Evolutionary conservation across 306 rosid species (phyloP), one percentile per base, ranked within the genome.

Genomic region (Citrullus colocynthis): DNA sequence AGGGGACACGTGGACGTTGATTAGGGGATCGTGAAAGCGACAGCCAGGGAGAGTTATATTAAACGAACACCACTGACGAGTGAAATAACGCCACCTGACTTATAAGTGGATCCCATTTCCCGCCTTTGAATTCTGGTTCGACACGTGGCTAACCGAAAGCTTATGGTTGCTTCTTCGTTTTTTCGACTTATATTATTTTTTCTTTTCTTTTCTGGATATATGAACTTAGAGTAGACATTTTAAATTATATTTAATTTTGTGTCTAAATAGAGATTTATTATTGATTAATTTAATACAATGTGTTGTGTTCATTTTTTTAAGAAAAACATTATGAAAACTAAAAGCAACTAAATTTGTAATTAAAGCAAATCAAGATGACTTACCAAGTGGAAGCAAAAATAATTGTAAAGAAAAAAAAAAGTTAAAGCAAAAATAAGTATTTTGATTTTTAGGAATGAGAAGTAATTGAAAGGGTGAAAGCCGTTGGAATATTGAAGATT

Each of bases 1-100:
- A 48, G 4, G 18, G 36, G 52, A 80, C 89, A 90, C 90, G 86
- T 85, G 91, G 83, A 63, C n/a, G 42, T 5, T 13, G 80, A 76
- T 81, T 78, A 73, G 71, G 78, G 66, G 52, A 21, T 37, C 41
- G 16, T 18, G 30, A 14, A 61, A 75, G 16, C 5, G 78, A 55
- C 48, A 8, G 42, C 4, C 41, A 44, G 37, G 1, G 62, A 74
- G 7, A 28, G 58, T 32, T 5, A 72, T n/a, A 11, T n/a, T n/a
- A 30, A 48, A 51, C 63, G 63, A 15, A 32, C 78, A 37, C 9
- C 51, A 5, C 63, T 30, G 14, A 76, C 79, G 24, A 55, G 34
- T 76, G 1, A 59, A 20, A 58, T 0, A 57, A 57, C 2, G 55
- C n/a, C 79, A 76, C 79, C 56, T 69, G 51, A 32, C 10, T 36